phyloP scores from a whole-genome alignment of 2,329 filamentous ascomycete species.

The Colletotrichum orchidophilum region DNA sequence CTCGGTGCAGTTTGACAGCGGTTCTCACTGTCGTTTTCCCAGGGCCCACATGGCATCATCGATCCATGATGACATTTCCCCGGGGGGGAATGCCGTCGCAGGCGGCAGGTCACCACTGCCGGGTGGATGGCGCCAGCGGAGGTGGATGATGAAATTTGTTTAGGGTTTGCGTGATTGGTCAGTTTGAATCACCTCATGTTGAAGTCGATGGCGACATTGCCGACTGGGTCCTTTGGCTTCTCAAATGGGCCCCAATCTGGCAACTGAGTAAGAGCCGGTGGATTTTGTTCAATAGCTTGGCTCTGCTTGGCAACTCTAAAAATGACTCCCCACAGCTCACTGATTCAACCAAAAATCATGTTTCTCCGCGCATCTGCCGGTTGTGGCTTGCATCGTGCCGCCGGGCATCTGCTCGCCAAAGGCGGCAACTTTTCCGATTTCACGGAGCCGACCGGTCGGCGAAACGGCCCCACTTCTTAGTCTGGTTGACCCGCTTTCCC shows the following conservation, averaged over 20 bases:
- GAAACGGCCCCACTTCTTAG: neutral
- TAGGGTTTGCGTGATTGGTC: slow-evolving; percentile 1
- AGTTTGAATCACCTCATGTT: slow-evolving; percentile 25
- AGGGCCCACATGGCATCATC: slow-evolving; percentile 28
- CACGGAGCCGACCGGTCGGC: neutral
- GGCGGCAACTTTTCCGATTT: neutral
- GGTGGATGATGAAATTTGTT: slow-evolving; percentile 1
- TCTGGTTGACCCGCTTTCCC: neutral
- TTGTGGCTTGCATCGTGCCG: neutral
- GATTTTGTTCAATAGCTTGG: neutral
- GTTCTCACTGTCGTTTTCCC: neutral
- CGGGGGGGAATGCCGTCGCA: slow-evolving; percentile 16
- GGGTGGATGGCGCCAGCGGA: neutral
- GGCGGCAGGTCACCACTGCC: slow-evolving; percentile 2
- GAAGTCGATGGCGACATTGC: slow-evolving; percentile 28
- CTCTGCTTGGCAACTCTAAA: slow-evolving; percentile 3
- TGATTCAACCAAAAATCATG: neutral
- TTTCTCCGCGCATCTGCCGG: slow-evolving; percentile 3
- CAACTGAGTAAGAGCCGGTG: neutral
- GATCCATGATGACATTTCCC: slow-evolving; percentile 29
- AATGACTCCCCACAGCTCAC: neutral
- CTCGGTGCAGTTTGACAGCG: neutral
- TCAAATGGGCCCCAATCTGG: neutral
- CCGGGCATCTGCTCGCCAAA: neutral
- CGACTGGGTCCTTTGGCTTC: neutral